A percentile compares a stretch with the other conserved stretches of the same genome.
phyloP scores from a whole-genome alignment of 495 filamentous ascomycete genomes.

The Entonaema liquescens region DNA sequence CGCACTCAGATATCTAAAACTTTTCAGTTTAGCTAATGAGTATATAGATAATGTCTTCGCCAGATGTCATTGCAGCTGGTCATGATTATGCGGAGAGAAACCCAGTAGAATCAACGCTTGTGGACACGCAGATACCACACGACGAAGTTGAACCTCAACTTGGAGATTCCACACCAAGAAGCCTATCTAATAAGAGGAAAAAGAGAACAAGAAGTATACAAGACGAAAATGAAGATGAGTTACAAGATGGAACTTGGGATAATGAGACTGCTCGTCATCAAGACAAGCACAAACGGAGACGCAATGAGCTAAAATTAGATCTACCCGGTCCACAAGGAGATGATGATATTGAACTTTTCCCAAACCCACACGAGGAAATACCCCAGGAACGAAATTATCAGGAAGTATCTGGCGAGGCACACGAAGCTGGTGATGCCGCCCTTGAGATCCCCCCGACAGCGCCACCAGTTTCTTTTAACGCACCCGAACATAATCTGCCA shows the following conservation, averaged over 20 bases:
- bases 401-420: neutral
- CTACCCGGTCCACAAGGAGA: constrained; percentile 8
- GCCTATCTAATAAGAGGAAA: constrained; percentile 14
- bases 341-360: constrained; percentile 24
- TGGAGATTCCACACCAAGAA: neutral
- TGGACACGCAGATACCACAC: neutral
- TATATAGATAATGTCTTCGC: constrained; percentile 41
- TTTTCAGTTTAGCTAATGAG: constrained; percentile 12
- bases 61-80: constrained; percentile 34
- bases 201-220: constrained; percentile 13
- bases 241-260: constrained; percentile 14
- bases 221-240: constrained; percentile 40
- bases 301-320: constrained; percentile 11
- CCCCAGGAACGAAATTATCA: neutral
- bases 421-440: constrained; percentile 1
- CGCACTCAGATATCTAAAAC: neutral
- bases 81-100: constrained; percentile 5
- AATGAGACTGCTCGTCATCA: neutral
- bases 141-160: constrained; percentile 1
- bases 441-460: constrained; percentile 18
- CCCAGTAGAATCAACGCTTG: neutral
- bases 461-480: constrained; percentile 7
- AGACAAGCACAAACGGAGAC: constrained; percentile 30
- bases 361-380: constrained; percentile 12
- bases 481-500: neutral